Base-by-base conservation (phyloP, 2,329 filamentous ascomycete species). In the Stagonosporopsis chrysanthemi region DNA sequence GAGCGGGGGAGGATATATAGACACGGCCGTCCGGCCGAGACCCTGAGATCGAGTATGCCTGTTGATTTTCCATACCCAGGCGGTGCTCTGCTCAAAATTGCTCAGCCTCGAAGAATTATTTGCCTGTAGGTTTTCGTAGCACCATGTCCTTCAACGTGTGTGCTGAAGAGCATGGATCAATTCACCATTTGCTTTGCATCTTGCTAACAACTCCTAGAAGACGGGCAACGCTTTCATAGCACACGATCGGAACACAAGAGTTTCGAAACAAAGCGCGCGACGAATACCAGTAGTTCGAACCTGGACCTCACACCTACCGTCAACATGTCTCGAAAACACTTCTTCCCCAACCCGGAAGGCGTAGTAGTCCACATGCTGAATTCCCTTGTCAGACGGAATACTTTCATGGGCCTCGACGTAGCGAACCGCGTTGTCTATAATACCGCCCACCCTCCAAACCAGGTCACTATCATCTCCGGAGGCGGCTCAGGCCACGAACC, bases 271-370 rank as follows among this genome's bases (percentile, higher is more conserved):
- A 4, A 23, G 19, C 36, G n/a, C 36, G n/a, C 22, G 22, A 28
- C 14, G 9, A 26, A 26, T 12, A 11, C 28, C 7, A 9, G 12
- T 29, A 12, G 8, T 26, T 26, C 8, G 29, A 14, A 11, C 8
- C 12, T 31, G 29, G 11, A 14, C 11, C 33, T n/a, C 17, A 8
- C 29, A 3, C 29, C 17, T 11, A 48, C 19, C 8, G 40, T 39
- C 41, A 54, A 23, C 9, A 84, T 84, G 82, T 83, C 81, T 31
- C 77, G 79, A 24, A 84, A 84, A 71, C 82, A 84, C 67, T 84
- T 84, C 72, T 84, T 84, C 60, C 76, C 79, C 29, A 77, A 77
- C 48, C 81, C 81, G 17, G 77, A 80, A 58, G 81, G 81, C 54
- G 77, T 84, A 15, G 81, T 84, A 1, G 72, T 80, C n/a, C 76